A percentile compares a stretch with the other conserved stretches of the same genome.
Evolutionary conservation across 2,329 filamentous ascomycete genomes (phyloP).

Genomic region (Thelonectria olida): DNA sequence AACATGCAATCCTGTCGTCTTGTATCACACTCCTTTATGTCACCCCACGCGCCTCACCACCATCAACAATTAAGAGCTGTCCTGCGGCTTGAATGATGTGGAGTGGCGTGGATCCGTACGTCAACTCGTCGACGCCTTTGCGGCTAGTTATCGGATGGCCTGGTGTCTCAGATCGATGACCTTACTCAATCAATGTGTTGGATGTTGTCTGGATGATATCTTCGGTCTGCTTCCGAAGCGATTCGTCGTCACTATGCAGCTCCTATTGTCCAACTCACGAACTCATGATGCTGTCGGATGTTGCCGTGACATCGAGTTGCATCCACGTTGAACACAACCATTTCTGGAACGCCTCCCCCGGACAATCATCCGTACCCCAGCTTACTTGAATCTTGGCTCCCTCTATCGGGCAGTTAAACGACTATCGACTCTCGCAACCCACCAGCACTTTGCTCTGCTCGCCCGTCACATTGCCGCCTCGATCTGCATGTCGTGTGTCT

Average conservation of each 20-base stretch:
- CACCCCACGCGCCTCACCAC: conserved; percentile 22
- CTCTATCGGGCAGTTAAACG: background rate
- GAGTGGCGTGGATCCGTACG: conserved; percentile 3
- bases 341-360: background rate
- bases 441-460: background rate
- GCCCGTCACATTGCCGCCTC: background rate
- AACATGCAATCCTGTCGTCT: background rate
- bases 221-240: conserved; percentile 5
- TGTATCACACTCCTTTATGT: background rate
- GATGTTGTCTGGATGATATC: background rate
- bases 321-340: background rate
- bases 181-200: background rate
- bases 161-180: conserved; percentile 1
- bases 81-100: conserved; percentile 8
- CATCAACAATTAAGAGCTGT: background rate
- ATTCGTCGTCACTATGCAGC: background rate
- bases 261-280: background rate
- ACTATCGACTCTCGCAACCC: background rate
- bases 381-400: conserved; percentile 15
- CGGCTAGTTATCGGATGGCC: conserved; percentile 6
- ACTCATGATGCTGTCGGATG: background rate
- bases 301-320: background rate
- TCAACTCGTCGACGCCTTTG: background rate
- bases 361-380: conserved; percentile 10
- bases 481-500: conserved; percentile 8